Base-by-base conservation (phyloP, 164 flowering plant genomes). In the Berberis thunbergii region DNA sequence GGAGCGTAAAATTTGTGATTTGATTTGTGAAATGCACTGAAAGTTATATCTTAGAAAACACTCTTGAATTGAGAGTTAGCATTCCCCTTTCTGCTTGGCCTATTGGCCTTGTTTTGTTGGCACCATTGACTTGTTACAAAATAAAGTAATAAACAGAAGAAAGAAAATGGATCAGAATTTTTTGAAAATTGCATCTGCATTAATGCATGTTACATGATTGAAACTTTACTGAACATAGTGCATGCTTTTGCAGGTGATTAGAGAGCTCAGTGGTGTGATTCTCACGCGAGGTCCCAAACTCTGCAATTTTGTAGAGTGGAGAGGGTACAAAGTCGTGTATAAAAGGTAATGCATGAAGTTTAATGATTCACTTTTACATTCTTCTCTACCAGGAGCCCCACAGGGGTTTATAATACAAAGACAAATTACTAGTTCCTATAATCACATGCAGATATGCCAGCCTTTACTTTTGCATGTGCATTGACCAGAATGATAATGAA, bases 401-500 rank as follows among this genome's bases (percentile, higher is more conserved):
- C 50, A 48, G 2, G 4, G 7, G 2, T 48, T 48, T 11, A 1
- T 10, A 3, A 11, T 6, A 11, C 4, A 11, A 26, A 26, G n/a
- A 4, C 1, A 13, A 41, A 43, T 43, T 49, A 12, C 57, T 57
- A 43, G n/a, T 42, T 40, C 12, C 45, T 26, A 11, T 26, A 60
- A 54, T 61, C 52, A 50, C 62, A 12, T 64, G 73, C 84, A 83
- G 92, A 78, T 86, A 86, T 72, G 96, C 96, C 43, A 89, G 96
- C 74, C 84, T 91, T 43, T 91, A 91, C 69, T 91, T 89, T 82
- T 91, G 98, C 75, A 91, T 91, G 95, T 87, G 98, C 78, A 80
- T 89, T 69, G 89, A 89, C 69, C 75, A 77, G 74, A 88, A 83
- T 26, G 98, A 91, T 73, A 91, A 89, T 66, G 98, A 87, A 68